Conservation (phyloP, 2,329 filamentous ascomycete species). For the Paraphoma chrysanthemicola region DNA sequence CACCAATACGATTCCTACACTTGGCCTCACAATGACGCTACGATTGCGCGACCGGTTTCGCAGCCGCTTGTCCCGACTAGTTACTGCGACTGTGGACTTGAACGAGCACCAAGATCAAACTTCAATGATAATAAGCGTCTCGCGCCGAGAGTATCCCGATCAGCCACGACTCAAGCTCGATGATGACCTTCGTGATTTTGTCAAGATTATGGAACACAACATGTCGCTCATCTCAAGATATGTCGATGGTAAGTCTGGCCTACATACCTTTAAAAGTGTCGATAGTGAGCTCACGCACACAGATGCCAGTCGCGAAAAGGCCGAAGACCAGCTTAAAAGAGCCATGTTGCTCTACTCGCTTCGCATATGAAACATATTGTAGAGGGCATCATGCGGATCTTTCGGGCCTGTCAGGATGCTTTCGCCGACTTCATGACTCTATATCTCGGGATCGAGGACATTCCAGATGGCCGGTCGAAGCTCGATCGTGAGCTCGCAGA, state of each 20-base stretch:
- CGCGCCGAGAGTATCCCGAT: neutral
- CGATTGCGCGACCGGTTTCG: neutral
- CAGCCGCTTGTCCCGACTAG: neutral
- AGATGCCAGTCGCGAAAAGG: neutral
- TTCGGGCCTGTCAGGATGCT: neutral
- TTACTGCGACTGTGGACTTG: neutral
- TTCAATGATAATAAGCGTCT: neutral
- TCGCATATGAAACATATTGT: neutral
- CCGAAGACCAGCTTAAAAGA: slow-evolving; percentile 2
- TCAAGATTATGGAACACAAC: neutral
- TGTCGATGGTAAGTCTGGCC: neutral
- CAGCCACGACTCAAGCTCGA: neutral
- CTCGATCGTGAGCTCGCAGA: slow-evolving; percentile 9
- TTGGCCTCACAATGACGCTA: neutral
- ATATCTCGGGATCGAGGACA: slow-evolving; percentile 8
- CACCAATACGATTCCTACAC: neutral
- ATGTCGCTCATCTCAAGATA: neutral
- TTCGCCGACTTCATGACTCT: slow-evolving; percentile 6
- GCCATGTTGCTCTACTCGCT: neutral
- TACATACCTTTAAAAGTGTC: no score
- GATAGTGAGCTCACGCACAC: no score
- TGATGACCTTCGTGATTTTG: neutral
- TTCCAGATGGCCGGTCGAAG: neutral
- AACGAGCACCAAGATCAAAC: neutral
- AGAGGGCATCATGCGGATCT: neutral